Base-by-base conservation (phyloP, 208 protist genomes). In the Trypanosoma congolense region DNA sequence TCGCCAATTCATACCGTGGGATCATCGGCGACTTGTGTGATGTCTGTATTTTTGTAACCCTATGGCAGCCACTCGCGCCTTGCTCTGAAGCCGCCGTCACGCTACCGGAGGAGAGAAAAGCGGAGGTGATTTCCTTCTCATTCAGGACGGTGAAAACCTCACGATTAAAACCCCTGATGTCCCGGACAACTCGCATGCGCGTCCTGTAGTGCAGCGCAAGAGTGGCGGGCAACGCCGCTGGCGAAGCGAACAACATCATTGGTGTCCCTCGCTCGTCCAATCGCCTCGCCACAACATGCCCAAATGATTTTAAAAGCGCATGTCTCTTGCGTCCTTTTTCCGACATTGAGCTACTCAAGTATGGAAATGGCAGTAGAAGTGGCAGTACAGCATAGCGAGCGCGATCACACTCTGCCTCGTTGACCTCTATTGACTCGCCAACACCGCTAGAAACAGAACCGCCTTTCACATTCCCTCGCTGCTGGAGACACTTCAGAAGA, bases 361-460 rank as follows among this genome's bases (percentile, higher is more conserved):
- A 42, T 19, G 60, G 43, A 48, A 59, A 45, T 0, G 62, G 26
- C 21, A 76, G 38, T 31, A 85, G 29, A 16, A 77, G 41, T 12
- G 79, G 79, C 16, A 75, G 54, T 26, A 64, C 42, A 36, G 67
- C 65, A 54, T 83, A 78, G 3, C 61, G 51, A 0, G 53, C 9
- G 12, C 74, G 74, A 38, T 59, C 56, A 26, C 46, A 46, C 0
- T 52, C 35, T 10, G 10, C 19, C 21, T 82, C 71, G 16, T 72
- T 64, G 2, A 62, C 19, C 3, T 51, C 29, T 14, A 35, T 19
- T 25, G 43, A 9, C 4, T 29, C 18, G 28, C 36, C 35, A 26
- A 5, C 51, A 35, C 51, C 42, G 18, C 44, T 55, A 33, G 14
- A 41, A 16, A 4, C n/a, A n/a, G n/a, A 25, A 62, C 36, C 30